A percentile compares a stretch with the other conserved stretches of the same genome.
Conservation (phyloP, 768 basidiomycete species). For the Termitomyces sp. region DNA sequence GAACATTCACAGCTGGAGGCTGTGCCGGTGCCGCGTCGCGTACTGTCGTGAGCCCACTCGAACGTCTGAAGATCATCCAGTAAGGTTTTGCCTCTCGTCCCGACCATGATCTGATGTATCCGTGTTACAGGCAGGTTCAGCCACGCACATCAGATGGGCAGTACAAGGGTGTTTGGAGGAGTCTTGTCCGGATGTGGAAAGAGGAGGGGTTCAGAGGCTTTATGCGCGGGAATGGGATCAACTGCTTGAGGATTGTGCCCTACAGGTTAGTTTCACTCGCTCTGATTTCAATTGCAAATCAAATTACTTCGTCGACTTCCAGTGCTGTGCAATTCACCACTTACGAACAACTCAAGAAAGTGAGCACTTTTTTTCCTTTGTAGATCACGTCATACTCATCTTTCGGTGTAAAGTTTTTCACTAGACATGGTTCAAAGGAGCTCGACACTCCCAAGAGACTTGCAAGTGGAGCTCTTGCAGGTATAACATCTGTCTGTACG, state of each 20-base stretch:
- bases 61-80: conserved; percentile 96
- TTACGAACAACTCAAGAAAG: conserved; percentile 90
- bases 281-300: no score
- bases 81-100: conserved; percentile 31
- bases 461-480: conserved; percentile 83
- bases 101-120: conserved; percentile 3
- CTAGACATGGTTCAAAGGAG: conserved; percentile 57
- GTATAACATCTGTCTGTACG: conserved; percentile 91
- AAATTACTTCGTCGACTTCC: background rate
- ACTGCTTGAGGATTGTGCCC: conserved; percentile 89
- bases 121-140: conserved; percentile 79
- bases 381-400: conserved; percentile 17
- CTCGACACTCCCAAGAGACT: conserved; percentile 89
- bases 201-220: conserved; percentile 92
- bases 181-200: conserved; percentile 83
- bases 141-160: conserved; percentile 53
- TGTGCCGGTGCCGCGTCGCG: conserved; percentile 67
- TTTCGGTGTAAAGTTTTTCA: conserved; percentile 53
- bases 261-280: conserved; percentile 46
- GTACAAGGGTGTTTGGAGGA: conserved; percentile 82
- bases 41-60: conserved; percentile 89
- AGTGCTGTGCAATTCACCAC: conserved; percentile 84
- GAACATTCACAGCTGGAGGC: conserved; percentile 37
- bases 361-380: conserved; percentile 19
- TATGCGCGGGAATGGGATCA: conserved; percentile 89